Percentiles rank a stretch among this genome's conserved stretches.
Evolutionary conservation across 805 yeast species (phyloP).

Genomic region (Lipomyces sp.): DNA sequence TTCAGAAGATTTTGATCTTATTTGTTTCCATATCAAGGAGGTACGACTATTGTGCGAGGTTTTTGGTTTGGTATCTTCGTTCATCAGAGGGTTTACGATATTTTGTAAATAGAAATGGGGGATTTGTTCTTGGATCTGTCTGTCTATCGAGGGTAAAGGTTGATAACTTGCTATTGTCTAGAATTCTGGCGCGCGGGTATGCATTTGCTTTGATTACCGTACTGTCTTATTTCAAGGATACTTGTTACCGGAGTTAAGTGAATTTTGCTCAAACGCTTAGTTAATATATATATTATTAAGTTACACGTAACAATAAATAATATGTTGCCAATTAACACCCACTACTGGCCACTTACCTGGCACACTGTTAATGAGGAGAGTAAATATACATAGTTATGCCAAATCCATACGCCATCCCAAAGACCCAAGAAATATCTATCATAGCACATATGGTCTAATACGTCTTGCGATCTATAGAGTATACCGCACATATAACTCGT

Average conservation of each 20-base stretch:
- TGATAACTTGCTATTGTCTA: background rate
- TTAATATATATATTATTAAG: background rate
- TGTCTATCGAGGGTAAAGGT: background rate
- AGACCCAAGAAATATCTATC: background rate
- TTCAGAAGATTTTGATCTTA: background rate
- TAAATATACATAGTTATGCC: background rate
- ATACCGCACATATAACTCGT: constrained; percentile 70
- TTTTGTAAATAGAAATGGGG: background rate
- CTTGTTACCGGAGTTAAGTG: background rate
- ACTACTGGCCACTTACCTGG: background rate
- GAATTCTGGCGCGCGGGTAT: constrained; percentile 1
- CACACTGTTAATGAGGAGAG: background rate
- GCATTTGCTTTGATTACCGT: background rate
- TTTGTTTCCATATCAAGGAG: background rate
- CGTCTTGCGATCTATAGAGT: constrained; percentile 21
- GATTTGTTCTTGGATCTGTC: background rate
- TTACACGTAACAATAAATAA: background rate
- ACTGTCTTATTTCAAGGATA: background rate
- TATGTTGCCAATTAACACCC: background rate
- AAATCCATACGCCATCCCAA: background rate
- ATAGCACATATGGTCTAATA: constrained; percentile 43
- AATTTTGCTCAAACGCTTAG: background rate
- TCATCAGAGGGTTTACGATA: background rate
- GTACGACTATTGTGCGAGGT: background rate
- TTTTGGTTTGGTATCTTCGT: background rate